Percentiles rank a stretch among this genome's conserved stretches.
These are phyloP conservation scores for Paulownia fortunei DNA, from an alignment of 257 asterid species.

Conservation along the genomic window DNA sequence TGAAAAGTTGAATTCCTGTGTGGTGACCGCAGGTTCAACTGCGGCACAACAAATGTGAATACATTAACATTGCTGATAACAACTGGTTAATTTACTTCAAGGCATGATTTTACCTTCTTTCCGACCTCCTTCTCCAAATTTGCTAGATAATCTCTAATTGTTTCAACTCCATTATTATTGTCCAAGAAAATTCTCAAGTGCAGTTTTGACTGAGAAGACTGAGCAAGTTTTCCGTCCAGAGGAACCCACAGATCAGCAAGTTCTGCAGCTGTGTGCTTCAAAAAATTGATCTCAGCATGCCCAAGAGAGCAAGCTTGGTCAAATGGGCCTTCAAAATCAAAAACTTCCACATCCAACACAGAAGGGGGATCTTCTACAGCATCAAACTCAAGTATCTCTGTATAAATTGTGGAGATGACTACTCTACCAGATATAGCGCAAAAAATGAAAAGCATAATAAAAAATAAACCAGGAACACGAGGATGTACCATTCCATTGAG, in stretches of 20 bases:
- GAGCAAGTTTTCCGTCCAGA: conserved; percentile 85
- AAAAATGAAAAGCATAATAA: not conserved
- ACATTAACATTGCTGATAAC: not conserved
- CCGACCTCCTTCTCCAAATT: conserved; percentile 94
- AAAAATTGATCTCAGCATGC: conserved; percentile 83
- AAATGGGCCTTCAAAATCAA: conserved; percentile 85
- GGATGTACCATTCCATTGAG: conserved; percentile 81
- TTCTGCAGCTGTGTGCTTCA: conserved; percentile 79
- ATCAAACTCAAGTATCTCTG: conserved; percentile 95
- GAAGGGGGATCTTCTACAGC: conserved; percentile 95
- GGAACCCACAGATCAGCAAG: conserved; percentile 92
- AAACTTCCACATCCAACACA: conserved; percentile 81
- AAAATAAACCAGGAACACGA: not conserved
- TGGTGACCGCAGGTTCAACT: conserved; percentile 86
- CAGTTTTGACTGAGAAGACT: conserved; percentile 76
- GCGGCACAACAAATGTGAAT: conserved; percentile 35
- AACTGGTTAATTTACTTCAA: not conserved
- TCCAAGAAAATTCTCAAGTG: conserved; percentile 86
- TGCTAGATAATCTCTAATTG: conserved; percentile 81
- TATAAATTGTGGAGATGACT: conserved; percentile 19
- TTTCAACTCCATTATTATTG: conserved; percentile 86
- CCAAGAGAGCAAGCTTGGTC: conserved; percentile 82
- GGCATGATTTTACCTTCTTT: conserved; percentile 63
- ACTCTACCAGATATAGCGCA: conserved; percentile 3
- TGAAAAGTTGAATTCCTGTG: conserved; percentile 82